Conservation (phyloP, 2,329 filamentous ascomycete genomes). For the Aspergillus flavus region DNA sequence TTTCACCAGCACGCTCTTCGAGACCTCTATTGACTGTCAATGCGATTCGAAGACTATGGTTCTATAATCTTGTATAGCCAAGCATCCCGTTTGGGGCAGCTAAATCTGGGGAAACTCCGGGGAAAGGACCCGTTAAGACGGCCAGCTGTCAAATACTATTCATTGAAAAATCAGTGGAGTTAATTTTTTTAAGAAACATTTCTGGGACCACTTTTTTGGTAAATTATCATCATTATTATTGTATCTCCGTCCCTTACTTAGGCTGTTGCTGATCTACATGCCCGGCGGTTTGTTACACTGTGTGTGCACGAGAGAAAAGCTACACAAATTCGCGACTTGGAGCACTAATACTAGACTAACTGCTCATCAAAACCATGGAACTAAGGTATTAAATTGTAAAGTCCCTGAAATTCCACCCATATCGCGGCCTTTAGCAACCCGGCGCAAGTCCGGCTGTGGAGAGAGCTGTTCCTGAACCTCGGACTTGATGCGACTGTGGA, state of each 20-base stretch:
- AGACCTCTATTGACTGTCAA: background rate
- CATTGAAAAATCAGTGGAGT: background rate
- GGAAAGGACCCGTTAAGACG: background rate
- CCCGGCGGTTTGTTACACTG: background rate
- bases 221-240: background rate
- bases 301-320: background rate
- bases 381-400: background rate
- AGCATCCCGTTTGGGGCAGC: background rate
- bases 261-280: background rate
- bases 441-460: conserved; percentile 37
- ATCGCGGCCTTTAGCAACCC: background rate
- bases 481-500: conserved; percentile 43
- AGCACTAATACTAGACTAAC: background rate
- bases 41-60: background rate
- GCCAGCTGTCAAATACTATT: background rate
- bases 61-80: background rate
- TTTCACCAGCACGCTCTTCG: background rate
- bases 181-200: background rate
- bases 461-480: conserved; percentile 22
- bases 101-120: background rate
- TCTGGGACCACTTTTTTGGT: background rate
- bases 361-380: background rate
- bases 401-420: background rate
- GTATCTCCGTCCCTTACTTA: too few relatives aligned
- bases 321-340: background rate